Conservation (phyloP, 345 rosid species). For the Gossypium thurberi region DNA sequence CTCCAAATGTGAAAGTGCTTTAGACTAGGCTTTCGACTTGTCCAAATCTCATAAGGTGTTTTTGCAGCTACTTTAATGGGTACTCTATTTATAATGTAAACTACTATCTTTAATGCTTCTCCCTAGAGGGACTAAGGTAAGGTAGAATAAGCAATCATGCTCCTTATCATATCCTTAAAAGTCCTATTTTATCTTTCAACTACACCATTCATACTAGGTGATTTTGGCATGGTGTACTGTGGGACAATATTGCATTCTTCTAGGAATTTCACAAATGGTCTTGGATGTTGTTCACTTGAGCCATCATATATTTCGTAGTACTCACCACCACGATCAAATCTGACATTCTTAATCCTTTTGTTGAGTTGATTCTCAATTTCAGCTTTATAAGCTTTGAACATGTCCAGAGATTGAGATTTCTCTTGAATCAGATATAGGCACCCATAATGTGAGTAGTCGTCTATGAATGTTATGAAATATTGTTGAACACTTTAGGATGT, state of each 20-base stretch:
- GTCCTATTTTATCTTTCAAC: background rate
- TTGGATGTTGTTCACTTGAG: background rate
- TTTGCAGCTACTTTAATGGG: background rate
- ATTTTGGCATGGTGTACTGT: background rate
- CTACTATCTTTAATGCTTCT: background rate
- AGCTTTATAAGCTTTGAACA: background rate
- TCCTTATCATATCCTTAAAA: background rate
- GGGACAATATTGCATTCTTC: background rate
- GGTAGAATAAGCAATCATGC: background rate
- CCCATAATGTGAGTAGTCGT: background rate
- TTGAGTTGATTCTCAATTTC: background rate
- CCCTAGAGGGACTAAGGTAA: background rate
- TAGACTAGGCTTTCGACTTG: too few species aligned
- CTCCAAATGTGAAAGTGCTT: too few species aligned
- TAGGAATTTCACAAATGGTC: background rate
- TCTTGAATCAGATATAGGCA: constrained; percentile 3
- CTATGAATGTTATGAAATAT: background rate
- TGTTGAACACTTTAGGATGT: background rate
- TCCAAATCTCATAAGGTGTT: too few species aligned
- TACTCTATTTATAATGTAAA: background rate
- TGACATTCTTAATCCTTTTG: background rate
- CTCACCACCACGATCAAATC: background rate
- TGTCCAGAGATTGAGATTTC: background rate
- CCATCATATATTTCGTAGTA: background rate
- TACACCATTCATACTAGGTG: background rate